Conservation (phyloP, 2,329 filamentous ascomycete species). For the Bipolaris zeicola region DNA sequence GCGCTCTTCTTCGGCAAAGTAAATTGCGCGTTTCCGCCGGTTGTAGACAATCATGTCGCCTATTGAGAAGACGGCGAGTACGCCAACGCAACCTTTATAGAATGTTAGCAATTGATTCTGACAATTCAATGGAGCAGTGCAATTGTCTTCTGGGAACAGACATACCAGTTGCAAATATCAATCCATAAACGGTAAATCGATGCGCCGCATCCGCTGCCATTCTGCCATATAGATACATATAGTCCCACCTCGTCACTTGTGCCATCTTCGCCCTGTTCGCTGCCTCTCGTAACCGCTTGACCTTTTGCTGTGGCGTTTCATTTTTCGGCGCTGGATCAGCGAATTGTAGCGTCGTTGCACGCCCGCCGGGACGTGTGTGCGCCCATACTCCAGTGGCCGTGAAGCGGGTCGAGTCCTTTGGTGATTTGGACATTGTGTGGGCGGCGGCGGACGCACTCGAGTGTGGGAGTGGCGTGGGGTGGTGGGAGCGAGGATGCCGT, state of each 20-base stretch:
- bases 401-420: slow-evolving; percentile 81
- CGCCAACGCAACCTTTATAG: slow-evolving; percentile 60
- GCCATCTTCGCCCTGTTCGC: slow-evolving; percentile 54
- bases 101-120: slow-evolving; percentile 13
- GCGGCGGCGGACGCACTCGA: slow-evolving; percentile 5
- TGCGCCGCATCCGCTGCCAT: slow-evolving; percentile 64
- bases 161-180: slow-evolving; percentile 67
- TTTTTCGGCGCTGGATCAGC: slow-evolving; percentile 50
- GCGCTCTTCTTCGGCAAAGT: slow-evolving; percentile 60
- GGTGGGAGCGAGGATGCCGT: slow-evolving; percentile 19
- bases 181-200: slow-evolving; percentile 62
- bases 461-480: slow-evolving; percentile 8
- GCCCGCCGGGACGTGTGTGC: slow-evolving; percentile 62
- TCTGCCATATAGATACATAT: slow-evolving; percentile 44
- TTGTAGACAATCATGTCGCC: slow-evolving; percentile 72
- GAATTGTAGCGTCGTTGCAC: slow-evolving; percentile 49
- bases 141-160: slow-evolving; percentile 14
- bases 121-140: neutral
- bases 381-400: slow-evolving; percentile 74
- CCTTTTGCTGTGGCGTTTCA: slow-evolving; percentile 61
- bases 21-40: slow-evolving; percentile 66
- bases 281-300: slow-evolving; percentile 57
- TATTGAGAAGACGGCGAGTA: slow-evolving; percentile 67
- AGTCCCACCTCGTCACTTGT: slow-evolving; percentile 61
- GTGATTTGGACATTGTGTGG: slow-evolving; percentile 65